Evolutionary conservation across 116 monocot genomes (phyloP), one percentile per base, ranked within the genome.

Genomic region (Papilionanthe hybrid): DNA sequence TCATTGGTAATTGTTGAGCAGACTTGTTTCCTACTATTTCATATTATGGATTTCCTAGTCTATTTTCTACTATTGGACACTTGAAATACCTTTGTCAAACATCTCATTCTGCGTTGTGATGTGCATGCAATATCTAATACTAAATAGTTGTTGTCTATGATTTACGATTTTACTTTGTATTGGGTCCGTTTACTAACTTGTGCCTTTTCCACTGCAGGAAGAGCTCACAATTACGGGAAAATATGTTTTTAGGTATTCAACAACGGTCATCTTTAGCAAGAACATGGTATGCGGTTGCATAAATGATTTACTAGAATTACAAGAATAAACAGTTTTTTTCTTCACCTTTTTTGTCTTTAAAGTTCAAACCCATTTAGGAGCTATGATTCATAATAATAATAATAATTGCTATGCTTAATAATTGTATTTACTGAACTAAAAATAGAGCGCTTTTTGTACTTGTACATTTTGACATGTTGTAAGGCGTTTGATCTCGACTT

Each of bases 231-330:
- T 9, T 83, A 68, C 44, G 79, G 58, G 43, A n/a, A 81, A 78
- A 65, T 89, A 43, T 76, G 86, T 81, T 83, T 84, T 91, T 75
- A 72, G 88, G 77, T 80, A 78, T 84, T 89, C 95, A 66, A 60
- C 43, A 22, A 71, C 77, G 6, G 67, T 78, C 63, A 32, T 79
- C 78, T 75, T 84, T 63, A 78, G 23, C 75, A 78, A 73, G 76
- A 78, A 82, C 76, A 84, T 78, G 92, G 95, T 95, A 91, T 60
- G 65, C 32, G 63, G 57, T 37, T 13, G 37, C 43, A 5, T 65
- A 28, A 32, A 77, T 72, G 19, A 43, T 77, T 82, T 23, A 5
- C 72, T 30, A 42, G 28, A 72, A 43, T 68, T 68, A 68, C 9
- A 68, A n/a, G 60, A 19, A 60, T 6, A n/a, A 60, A 6, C 22